Percentiles rank a stretch among this genome's conserved stretches.
Evolutionary conservation across 192 early-diverging fungal genomes (phyloP).

Genomic region (Umbelopsis vinacea): DNA sequence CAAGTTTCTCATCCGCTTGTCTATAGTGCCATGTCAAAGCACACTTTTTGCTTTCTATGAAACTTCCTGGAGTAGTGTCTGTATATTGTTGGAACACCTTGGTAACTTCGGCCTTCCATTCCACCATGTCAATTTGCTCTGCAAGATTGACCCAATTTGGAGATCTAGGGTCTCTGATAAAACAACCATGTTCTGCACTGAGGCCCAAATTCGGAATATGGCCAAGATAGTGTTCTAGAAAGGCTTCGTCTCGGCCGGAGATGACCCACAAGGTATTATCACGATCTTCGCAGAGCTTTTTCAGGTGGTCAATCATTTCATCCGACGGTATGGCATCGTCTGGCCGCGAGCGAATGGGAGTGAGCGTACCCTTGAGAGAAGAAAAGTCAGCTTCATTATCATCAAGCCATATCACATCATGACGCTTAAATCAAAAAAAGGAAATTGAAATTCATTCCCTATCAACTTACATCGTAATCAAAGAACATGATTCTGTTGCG

Average conservation of each 20-base stretch:
- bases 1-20: slow-evolving; percentile 31
- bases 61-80: slow-evolving; percentile 88
- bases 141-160: slow-evolving; percentile 78
- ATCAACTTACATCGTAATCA: slow-evolving; percentile 84
- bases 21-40: slow-evolving; percentile 99
- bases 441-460: slow-evolving; percentile 9
- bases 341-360: slow-evolving; percentile 93
- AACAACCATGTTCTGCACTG: slow-evolving; percentile 96
- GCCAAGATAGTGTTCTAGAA: slow-evolving; percentile 85
- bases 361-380: slow-evolving; percentile 82
- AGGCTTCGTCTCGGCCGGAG: slow-evolving; percentile 87
- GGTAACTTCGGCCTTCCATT: slow-evolving; percentile 88
- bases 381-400: neutral
- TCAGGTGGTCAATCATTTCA: slow-evolving; percentile 78
- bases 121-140: slow-evolving; percentile 68
- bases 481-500: slow-evolving; percentile 86
- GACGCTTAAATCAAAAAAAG: slow-evolving; percentile 2
- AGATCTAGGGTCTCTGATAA: slow-evolving; percentile 81
- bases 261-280: slow-evolving; percentile 89
- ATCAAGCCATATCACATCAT: neutral
- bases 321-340: slow-evolving; percentile 83
- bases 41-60: slow-evolving; percentile 89
- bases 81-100: slow-evolving; percentile 93
- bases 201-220: slow-evolving; percentile 76
- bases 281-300: slow-evolving; percentile 70